Evolutionary conservation across 306 rosid species (phyloP), one percentile per base, ranked within the genome.

Genomic region (Prunus salicina): DNA sequence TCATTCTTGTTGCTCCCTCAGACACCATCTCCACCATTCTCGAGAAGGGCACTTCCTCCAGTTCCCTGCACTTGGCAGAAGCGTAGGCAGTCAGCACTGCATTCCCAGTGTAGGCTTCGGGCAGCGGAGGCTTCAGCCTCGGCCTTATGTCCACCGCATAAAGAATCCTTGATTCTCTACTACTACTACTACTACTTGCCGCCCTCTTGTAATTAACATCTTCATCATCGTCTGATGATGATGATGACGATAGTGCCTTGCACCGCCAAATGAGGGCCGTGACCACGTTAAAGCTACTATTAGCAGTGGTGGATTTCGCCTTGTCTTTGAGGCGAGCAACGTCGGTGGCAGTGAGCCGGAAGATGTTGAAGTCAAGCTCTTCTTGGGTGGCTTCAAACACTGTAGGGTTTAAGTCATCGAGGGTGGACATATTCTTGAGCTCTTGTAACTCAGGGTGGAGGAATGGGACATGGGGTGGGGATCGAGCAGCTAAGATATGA

Each of bases 231-330:
- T 47, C 56, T 10, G 91, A 85, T 46, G 84, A 55, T 0, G 38
- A 34, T 1, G 41, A 34, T 1, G 88, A 72, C 4, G 93, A 87
- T 34, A 92, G 62, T 0, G 90, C 91, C 80, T 88, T 90, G 84
- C 93, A 88, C 79, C 89, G 74, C 96, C 97, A 93, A 12, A 90
- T 3, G 19, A 78, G 89, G 9, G 96, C 89, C 0, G 96, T 82
- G 43, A 93, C 58, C 22, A 78, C 90, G 25, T 87, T 90, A 56
- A 90, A 93, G 52, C 94, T 76, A 1, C 84, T 80, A 69, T 11
- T 19, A 50, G 43, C n/a, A 12, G 5, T 14, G 16, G 2, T 38
- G 6, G 81, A 27, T 55, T 79, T 87, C 3, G 94, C 96, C 50
- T 80, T 81, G 5, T 85, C 85, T 43, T 90, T 93, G 1, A 93